Base-by-base conservation (phyloP, 2,329 filamentous ascomycete genomes). In the Hypoxylon sp. region DNA sequence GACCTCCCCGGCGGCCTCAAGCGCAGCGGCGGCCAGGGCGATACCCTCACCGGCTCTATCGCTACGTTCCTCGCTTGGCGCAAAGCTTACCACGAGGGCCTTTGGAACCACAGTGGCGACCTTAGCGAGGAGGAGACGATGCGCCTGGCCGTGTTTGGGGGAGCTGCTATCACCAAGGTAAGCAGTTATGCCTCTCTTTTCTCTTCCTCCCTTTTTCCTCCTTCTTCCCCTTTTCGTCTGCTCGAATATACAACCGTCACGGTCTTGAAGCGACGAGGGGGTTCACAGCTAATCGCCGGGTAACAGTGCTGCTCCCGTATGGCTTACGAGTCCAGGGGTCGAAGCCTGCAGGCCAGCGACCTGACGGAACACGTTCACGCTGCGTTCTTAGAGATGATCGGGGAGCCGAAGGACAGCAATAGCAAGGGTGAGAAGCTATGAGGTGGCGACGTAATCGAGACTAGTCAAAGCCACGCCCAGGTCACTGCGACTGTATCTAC, bases 1-100 rank as follows among this genome's bases (percentile, higher is more conserved):
- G 92, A 97, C 66, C 77, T 93, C 2, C 77, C 86, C 69, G 95
- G 95, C 7, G 94, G 94, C 1, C 76, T 87, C 73, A 99, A 99
- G 84, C 83, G 95, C 64, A 94, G 91, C 55, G 95, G 94, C 43
- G 95, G 95, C 0, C 95, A 99, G 77, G 95, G 95, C 1, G 95
- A 99, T 76, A 98, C 95, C 3, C 79, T 99, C 64, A 98, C 95
- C 0, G 95, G 95, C 1, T 88, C 88, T 27, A 79, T 99, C 64
- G 95, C 90, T 1, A 98, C 95, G 3, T 86, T 99, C 65, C 76
- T 98, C 63, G 93, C 86, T 1, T 99, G 94, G 88, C 83, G 94
- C 59, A 88, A 88, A 72, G 92, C 92, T 18, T 99, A 99, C 74
- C 80, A 92, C 50, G 90, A 97, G 55, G 81, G 82, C 23, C 75